Evolutionary conservation across 192 early-diverging fungal genomes (phyloP).

Genomic region (Coemansia sp.): DNA sequence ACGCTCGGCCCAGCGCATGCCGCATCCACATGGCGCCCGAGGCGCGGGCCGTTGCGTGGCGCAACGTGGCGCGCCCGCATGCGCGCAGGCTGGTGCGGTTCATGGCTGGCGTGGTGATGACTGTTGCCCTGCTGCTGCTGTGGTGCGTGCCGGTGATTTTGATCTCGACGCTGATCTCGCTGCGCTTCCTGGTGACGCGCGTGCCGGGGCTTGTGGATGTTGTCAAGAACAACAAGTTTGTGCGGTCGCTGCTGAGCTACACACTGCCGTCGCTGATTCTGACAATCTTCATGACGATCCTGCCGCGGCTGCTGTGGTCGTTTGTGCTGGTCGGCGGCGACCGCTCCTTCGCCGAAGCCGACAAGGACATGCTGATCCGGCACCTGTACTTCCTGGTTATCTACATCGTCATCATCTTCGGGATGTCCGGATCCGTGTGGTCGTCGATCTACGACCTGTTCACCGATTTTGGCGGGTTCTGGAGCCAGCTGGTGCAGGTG

Average conservation of each 20-base stretch:
- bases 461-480: conserved; percentile 63
- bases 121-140: conserved; percentile 66
- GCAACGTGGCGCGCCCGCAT: conserved; percentile 61
- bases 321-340: conserved; percentile 49
- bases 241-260: conserved; percentile 65
- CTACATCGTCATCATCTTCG: conserved; percentile 75
- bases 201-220: conserved; percentile 60
- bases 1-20: conserved; percentile 62
- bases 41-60: conserved; percentile 72
- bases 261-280: conserved; percentile 75
- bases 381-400: conserved; percentile 72
- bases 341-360: conserved; percentile 39
- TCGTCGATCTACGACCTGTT: conserved; percentile 64
- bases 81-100: conserved; percentile 60
- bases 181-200: conserved; percentile 62
- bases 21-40: conserved; percentile 67
- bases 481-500: conserved; percentile 59
- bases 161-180: conserved; percentile 66
- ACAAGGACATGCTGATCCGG: conserved; percentile 58
- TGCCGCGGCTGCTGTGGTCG: conserved; percentile 65
- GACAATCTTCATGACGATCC: conserved; percentile 64
- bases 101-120: conserved; percentile 57
- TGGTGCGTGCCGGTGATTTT: conserved; percentile 72
- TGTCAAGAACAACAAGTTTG: conserved; percentile 58
- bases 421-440: conserved; percentile 64